Conservation (phyloP, 345 rosid genomes). For the Boechera stricta region DNA sequence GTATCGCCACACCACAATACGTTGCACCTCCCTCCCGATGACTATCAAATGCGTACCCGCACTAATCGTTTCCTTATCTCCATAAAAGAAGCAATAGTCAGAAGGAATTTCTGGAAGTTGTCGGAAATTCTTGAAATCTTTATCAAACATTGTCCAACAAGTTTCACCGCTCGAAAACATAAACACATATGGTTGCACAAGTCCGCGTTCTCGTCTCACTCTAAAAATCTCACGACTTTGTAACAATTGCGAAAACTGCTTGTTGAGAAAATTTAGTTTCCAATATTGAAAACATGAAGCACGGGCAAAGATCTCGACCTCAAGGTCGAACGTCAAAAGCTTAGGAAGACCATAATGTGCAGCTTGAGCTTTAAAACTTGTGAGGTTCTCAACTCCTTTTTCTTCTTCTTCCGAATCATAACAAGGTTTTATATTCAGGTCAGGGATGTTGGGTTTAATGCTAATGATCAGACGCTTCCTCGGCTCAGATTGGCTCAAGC, state of each 20-base stretch:
- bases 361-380: not conserved
- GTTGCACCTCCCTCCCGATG: not conserved
- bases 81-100: constrained; percentile 54
- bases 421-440: not conserved
- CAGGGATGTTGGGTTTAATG: not conserved
- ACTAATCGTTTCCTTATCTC: constrained; percentile 73
- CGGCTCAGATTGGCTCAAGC: not conserved
- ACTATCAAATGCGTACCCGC: constrained; percentile 57
- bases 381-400: not conserved
- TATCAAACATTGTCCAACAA: constrained; percentile 1
- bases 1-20: constrained; percentile 2
- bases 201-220: not conserved
- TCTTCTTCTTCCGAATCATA: not conserved
- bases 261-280: not conserved
- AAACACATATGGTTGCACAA: not conserved
- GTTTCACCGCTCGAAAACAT: not conserved
- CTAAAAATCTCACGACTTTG: not conserved
- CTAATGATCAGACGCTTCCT: not conserved
- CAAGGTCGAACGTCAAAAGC: not conserved
- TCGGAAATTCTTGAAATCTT: constrained; percentile 50
- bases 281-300: not conserved
- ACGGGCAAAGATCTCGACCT: constrained; percentile 9
- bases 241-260: not conserved
- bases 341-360: not conserved
- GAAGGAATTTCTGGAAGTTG: constrained; percentile 68